Base-by-base conservation (phyloP, 345 rosid genomes). In the Ailanthus altissimus region DNA sequence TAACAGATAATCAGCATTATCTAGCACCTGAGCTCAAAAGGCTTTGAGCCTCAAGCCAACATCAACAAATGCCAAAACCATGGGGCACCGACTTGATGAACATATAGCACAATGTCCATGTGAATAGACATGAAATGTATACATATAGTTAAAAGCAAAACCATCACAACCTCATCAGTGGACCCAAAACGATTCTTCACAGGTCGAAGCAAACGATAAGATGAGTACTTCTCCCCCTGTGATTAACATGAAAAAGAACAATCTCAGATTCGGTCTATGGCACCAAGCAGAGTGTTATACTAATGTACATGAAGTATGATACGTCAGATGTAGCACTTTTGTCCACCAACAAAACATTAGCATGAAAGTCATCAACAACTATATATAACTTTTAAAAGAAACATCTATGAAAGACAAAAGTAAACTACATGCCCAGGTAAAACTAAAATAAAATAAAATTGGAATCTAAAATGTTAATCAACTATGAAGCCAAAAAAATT, bases 151-250 rank as follows among this genome's bases (percentile, higher is more conserved):
- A 11, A 60, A 7, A 46, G 61, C n/a, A 46, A 6, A 23, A 57
- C 51, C 72, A 66, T 14, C 23, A 56, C 84, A 77, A 94, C 98
- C 92, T 95, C 99, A 82, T 95, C 97, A 2, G 91, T 89, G 66
- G 95, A 93, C 61, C 98, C 98, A 82, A 89, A 94, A 53, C 98
- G 97, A 80, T 94, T 94, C 89, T 94, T 94, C 81, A 89, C 94
- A 16, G 98, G 84, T 78, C 98, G 91, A 85, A 94, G 98, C 86
- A 94, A 82, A 70, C 98, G 97, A 87, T 91, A 91, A 20, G 97
- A 74, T 21, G 94, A 88, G 78, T 78, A 83, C 81, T 93, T 94
- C 81, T 94, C 98, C 72, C 98, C 98, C 98, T 94, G 78, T 72
- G 70, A 73, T 49, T 38, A 54, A 32, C 43, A 70, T 43, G 43